These are phyloP conservation scores for Meyerozyma sp. DNA, from an alignment of 1,139 yeast species.

Conservation along the genomic window DNA sequence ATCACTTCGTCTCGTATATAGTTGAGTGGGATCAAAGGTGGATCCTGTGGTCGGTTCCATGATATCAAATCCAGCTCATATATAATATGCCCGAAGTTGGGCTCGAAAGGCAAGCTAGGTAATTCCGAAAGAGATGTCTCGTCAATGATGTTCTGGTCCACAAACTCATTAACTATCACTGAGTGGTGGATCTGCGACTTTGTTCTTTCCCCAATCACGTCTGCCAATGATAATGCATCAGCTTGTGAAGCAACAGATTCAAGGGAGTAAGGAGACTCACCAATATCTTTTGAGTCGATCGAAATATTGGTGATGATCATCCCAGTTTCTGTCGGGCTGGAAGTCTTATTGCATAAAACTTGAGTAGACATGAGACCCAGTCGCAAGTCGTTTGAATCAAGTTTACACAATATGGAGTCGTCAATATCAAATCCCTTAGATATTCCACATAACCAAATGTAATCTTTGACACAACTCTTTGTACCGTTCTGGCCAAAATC, in stretches of 20 bases:
- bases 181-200: conserved; percentile 37
- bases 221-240: conserved; percentile 36
- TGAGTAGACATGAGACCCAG: conserved; percentile 53
- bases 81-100: conserved; percentile 24
- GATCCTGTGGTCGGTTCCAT: neutral
- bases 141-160: conserved; percentile 26
- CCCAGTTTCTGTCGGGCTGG: neutral
- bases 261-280: conserved; percentile 11
- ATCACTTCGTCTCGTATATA: conserved; percentile 7
- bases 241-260: conserved; percentile 9
- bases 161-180: conserved; percentile 29
- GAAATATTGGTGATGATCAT: neutral
- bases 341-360: conserved; percentile 38
- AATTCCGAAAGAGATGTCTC: conserved; percentile 18
- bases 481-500: conserved; percentile 19
- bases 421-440: conserved; percentile 34
- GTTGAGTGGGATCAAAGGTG: conserved; percentile 5
- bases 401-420: conserved; percentile 20
- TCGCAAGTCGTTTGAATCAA: conserved; percentile 48
- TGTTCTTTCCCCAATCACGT: conserved; percentile 26
- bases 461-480: conserved; percentile 19
- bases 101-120: conserved; percentile 28
- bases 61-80: conserved; percentile 6
- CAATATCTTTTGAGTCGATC: conserved; percentile 15
- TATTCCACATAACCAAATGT: conserved; percentile 37